Percentiles rank a stretch among this genome's conserved stretches.
Evolutionary conservation across 2,329 filamentous ascomycete species (phyloP).

Genomic region (Penicillium griseofulvum): DNA sequence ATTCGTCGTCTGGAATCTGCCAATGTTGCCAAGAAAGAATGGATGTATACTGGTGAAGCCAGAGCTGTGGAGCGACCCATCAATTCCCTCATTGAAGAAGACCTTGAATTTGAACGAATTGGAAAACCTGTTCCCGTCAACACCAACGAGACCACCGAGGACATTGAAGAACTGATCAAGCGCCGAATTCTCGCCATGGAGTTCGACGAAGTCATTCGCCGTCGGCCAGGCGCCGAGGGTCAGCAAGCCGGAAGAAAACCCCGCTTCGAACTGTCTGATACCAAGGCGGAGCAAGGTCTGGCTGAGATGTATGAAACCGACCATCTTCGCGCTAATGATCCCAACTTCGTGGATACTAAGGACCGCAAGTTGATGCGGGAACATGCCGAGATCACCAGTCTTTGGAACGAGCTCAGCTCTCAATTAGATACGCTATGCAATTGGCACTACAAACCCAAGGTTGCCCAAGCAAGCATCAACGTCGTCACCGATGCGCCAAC

Average conservation of each 20-base stretch:
- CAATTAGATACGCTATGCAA: constrained; percentile 87
- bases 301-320: constrained; percentile 95
- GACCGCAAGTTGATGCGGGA: constrained; percentile 80
- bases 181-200: constrained; percentile 83
- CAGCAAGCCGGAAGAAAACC: constrained; percentile 66
- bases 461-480: constrained; percentile 74
- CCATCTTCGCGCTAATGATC: constrained; percentile 73
- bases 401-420: constrained; percentile 78
- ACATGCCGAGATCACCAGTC: constrained; percentile 73
- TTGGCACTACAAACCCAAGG: constrained; percentile 93
- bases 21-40: constrained; percentile 84
- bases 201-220: constrained; percentile 85
- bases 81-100: constrained; percentile 91
- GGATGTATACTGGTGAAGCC: constrained; percentile 87
- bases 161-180: constrained; percentile 92
- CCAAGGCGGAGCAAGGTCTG: constrained; percentile 79
- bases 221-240: constrained; percentile 71
- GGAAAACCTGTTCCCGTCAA: constrained; percentile 95
- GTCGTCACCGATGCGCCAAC: constrained; percentile 90
- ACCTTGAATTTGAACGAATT: constrained; percentile 91
- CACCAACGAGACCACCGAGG: constrained; percentile 84
- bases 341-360: constrained; percentile 74
- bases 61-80: constrained; percentile 75
- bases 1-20: constrained; percentile 88
- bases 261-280: constrained; percentile 78